Percentiles rank a stretch among this genome's conserved stretches.
Conservation (phyloP, 2,329 filamentous ascomycete genomes). For the Pseudogymnoascus sp. region DNA sequence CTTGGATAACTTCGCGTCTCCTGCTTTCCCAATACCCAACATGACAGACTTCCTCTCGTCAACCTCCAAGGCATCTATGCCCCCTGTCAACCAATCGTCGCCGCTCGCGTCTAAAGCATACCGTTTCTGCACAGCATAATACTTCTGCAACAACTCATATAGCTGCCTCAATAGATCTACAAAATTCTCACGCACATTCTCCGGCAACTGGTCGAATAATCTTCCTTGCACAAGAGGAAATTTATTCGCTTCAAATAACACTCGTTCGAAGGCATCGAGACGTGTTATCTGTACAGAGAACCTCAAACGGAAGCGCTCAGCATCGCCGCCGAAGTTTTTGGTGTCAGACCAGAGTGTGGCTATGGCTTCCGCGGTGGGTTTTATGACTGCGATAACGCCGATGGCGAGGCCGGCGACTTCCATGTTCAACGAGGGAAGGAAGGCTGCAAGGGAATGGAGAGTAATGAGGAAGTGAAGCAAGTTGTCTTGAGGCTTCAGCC, state of each 20-base stretch:
- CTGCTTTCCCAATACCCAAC: background rate
- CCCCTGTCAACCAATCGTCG: background rate
- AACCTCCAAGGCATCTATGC: background rate
- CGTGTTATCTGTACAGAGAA: background rate
- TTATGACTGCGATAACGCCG: background rate
- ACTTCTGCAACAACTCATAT: constrained; percentile 1
- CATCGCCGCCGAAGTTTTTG: background rate
- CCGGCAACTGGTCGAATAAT: background rate
- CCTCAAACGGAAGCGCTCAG: background rate
- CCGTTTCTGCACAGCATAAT: background rate
- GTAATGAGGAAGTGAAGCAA: background rate
- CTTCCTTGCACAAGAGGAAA: background rate
- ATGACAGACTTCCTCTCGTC: background rate
- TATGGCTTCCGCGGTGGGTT: constrained; percentile 3
- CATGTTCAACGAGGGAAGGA: background rate
- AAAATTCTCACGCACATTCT: background rate
- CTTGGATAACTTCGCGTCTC: background rate
- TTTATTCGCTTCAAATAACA: background rate
- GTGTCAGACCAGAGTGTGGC: background rate
- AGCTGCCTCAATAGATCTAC: constrained; percentile 7
- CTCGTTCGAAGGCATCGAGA: background rate
- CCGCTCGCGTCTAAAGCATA: background rate
- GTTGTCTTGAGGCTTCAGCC: background rate
- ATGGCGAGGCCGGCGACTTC: background rate
- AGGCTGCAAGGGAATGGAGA: background rate